A percentile compares a stretch with the other conserved stretches of the same genome.
phyloP scores from a whole-genome alignment of 345 rosid genomes.

The Ricinus communis region DNA sequence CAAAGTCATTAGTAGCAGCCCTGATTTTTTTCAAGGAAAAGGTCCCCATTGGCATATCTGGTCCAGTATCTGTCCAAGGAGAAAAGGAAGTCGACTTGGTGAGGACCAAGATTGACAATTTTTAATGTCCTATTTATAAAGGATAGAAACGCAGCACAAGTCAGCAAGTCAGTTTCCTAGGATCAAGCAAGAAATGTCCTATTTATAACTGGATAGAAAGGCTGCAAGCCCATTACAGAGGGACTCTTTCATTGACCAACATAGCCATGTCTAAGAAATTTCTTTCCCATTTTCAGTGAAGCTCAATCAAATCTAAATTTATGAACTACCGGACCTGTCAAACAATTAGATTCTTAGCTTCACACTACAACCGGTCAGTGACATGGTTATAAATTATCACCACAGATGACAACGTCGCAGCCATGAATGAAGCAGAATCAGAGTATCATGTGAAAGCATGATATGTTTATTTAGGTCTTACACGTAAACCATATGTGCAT shows the following conservation, averaged over 20 bases:
- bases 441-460: neutral
- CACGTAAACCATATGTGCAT: no score
- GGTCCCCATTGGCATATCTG: slow-evolving; percentile 41
- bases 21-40: slow-evolving; percentile 53
- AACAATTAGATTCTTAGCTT: neutral
- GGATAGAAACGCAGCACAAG: neutral
- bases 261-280: neutral
- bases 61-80: slow-evolving; percentile 34
- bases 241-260: no score
- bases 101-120: neutral
- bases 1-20: slow-evolving; percentile 55
- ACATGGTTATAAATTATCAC: neutral
- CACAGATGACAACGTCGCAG: neutral
- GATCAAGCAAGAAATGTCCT: neutral
- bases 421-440: neutral
- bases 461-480: neutral
- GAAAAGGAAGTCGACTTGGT: neutral
- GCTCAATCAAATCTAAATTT: neutral
- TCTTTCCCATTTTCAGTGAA: neutral
- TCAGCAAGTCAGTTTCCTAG: neutral
- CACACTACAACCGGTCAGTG: neutral
- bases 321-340: neutral
- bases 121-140: neutral
- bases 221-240: no score
- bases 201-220: no score